Evolutionary conservation across 2,329 filamentous ascomycete genomes (phyloP), one percentile per base, ranked within the genome.

Genomic region (Malbranchea cinnamomea): DNA sequence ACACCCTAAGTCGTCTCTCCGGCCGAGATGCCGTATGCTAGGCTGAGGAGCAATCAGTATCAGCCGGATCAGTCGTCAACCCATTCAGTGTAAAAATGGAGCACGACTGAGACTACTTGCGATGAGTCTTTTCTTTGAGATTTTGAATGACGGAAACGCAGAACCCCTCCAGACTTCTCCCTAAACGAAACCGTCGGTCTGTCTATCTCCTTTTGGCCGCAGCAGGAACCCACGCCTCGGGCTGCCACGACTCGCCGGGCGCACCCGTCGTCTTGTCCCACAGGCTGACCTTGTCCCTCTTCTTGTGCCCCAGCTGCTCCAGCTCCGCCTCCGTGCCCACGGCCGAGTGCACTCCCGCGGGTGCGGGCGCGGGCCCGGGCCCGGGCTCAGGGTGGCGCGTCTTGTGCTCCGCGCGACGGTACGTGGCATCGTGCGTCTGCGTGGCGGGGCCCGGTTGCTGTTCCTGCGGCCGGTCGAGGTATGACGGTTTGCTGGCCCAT

Each of bases 181-280:
- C 7, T 11, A 12, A 11, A n/a, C n/a, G n/a, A n/a, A n/a, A n/a
- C n/a, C n/a, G n/a, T n/a, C n/a, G n/a, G n/a, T n/a, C n/a, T n/a
- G n/a, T n/a, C 34, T 33, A 26, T 50, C 45, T 57, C 35, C 49
- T 43, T 41, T 55, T 59, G 17, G 49, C 47, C n/a, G 58, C 41
- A 2, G 52, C 50, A 3, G 71, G 71, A 4, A 49, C 56, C 76
- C 76, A 81, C 3, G 70, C 56, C 27, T 68, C 47, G 0, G 77
- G 77, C 50, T 78, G 71, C 73, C 74, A 80, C n/a, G 54, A 60
- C 47, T 79, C 73, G 31, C 73, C 62, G 0, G 72, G 69, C 0
- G 61, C 63, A n/a, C 57, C 57, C n/a, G 50, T 59, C 6, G 63
- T 59, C 38, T 59, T 62, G 17, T 65, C 66, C 73, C 74, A 78